Conservation (phyloP, 2,329 filamentous ascomycete genomes). For the Fusarium brevicatenulatum region DNA sequence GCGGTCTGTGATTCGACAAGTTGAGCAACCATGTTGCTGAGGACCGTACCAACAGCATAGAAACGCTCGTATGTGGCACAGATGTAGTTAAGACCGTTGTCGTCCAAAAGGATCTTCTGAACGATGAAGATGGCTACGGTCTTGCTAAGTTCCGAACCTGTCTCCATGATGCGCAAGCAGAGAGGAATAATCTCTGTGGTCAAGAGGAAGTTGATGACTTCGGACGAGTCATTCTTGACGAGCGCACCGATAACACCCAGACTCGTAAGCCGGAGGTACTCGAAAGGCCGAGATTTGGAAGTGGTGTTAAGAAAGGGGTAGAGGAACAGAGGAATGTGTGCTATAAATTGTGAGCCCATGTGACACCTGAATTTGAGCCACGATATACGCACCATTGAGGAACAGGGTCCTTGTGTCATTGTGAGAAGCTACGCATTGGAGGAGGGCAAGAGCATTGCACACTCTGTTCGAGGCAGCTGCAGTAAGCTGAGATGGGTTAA, state of each 20-base stretch:
- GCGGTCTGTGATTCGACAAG: constrained; percentile 98
- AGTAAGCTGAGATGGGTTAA: constrained; percentile 96
- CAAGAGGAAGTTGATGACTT: constrained; percentile 98
- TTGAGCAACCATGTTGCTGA: constrained; percentile 99
- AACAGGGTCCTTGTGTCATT: constrained; percentile 96
- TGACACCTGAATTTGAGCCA: background rate
- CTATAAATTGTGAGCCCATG: constrained; percentile 57
- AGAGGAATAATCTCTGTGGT: constrained; percentile 99
- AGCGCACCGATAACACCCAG: constrained; percentile 96
- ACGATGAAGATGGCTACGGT: constrained; percentile 99
- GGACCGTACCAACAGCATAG: constrained; percentile 95
- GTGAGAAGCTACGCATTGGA: constrained; percentile 97
- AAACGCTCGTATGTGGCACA: constrained; percentile 99
- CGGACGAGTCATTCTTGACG: constrained; percentile 98
- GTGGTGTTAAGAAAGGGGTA: constrained; percentile 99
- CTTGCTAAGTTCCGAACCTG: constrained; percentile 96
- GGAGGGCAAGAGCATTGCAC: constrained; percentile 93
- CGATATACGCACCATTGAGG: constrained; percentile 77
- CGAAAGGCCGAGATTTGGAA: constrained; percentile 96
- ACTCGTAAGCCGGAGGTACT: constrained; percentile 95
- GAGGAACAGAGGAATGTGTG: constrained; percentile 96
- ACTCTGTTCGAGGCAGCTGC: constrained; percentile 97
- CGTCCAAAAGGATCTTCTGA: constrained; percentile 97
- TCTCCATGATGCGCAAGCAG: constrained; percentile 99
- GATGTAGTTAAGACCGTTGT: constrained; percentile 96